Base-by-base conservation (phyloP, 768 basidiomycete species). In the Boletus rubescentipes region DNA sequence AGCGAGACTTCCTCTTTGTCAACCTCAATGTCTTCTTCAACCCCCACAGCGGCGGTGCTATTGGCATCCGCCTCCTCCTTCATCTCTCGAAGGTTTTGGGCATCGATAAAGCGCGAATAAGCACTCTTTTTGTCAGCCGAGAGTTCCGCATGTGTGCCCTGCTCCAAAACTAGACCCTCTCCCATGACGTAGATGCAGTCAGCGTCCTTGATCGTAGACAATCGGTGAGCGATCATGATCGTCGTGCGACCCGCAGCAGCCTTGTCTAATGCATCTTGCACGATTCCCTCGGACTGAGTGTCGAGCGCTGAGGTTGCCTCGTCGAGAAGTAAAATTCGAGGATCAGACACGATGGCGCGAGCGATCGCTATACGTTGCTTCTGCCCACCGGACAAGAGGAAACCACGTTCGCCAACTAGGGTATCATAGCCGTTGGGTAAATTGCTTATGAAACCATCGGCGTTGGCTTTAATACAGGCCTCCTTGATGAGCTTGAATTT, bases 101-200 rank as follows among this genome's bases (percentile, higher is more conserved):
- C 85, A 37, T 81, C 79, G 7, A 93, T 91, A 14, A 94, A 82
- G 23, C 82, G 78, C 2, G 83, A 73, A 71, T 94, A 94, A 3
- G 89, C 77, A 48, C 91, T 83, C n/a, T 82, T 77, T 46, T 78
- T 71, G 51, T 79, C 64, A 2, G 68, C 54, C 45, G 93, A 69
- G 6, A 93, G 81, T 39, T 89, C 80, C 46, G 80, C 69, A 67
- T 96, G 93, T 0, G 83, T 90, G 16, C 93, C 93, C 30, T 78
- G 72, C 71, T 96, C 93, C 46, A 95, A 72, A 46, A 95, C 82
- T 36, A 82, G 74, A 3, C 93, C 93, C 5, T 86, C 86, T 46
- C 92, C 93, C 89, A 96, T 93, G 60, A 96, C 92, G 65, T 87
- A 88, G n/a, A 97, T 97, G 70, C 83, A 77, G 69, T 95, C 85